A percentile compares a stretch with the other conserved stretches of the same genome.
Evolutionary conservation across 441 rosid genomes (phyloP).

Genomic region (Aquilaria agallochum): DNA sequence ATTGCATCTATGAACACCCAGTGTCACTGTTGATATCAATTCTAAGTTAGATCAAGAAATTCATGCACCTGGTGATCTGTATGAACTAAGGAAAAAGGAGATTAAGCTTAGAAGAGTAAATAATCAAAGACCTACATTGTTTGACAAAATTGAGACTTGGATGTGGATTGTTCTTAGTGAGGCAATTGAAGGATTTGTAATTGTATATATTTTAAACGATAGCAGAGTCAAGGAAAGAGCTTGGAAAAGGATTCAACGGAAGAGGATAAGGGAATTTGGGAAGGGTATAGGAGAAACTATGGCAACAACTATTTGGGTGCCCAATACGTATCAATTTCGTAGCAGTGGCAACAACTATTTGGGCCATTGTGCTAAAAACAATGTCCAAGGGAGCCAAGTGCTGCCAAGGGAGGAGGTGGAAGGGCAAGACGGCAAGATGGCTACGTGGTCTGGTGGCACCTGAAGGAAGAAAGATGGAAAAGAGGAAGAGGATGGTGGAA

Average conservation of each 20-base stretch:
- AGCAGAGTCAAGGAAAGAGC: constrained; percentile 56
- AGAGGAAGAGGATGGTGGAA: too few species aligned
- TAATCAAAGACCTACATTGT: constrained; percentile 40
- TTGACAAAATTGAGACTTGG: constrained; percentile 58
- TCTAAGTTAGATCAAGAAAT: constrained; percentile 56
- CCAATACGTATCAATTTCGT: too few species aligned
- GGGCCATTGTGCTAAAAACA: too few species aligned
- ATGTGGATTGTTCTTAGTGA: constrained; percentile 38
- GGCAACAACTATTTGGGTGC: constrained; percentile 29
- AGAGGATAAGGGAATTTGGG: constrained; percentile 43
- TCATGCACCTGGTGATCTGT: constrained; percentile 55
- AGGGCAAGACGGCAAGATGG: too few species aligned
- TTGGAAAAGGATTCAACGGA: constrained; percentile 43
- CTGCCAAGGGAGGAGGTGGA: too few species aligned
- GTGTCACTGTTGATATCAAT: constrained; percentile 86
- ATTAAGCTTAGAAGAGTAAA: constrained; percentile 68
- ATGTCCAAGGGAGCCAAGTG: too few species aligned
- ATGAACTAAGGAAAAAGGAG: constrained; percentile 82
- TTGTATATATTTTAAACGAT: constrained; percentile 67
- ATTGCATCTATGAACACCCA: constrained; percentile 79
- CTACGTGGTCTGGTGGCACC: too few species aligned
- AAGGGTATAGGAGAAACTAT: constrained; percentile 86
- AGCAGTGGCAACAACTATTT: too few species aligned
- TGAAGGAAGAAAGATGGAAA: too few species aligned
- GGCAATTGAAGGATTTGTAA: constrained; percentile 73